Conservation (phyloP, 768 basidiomycete genomes). For the Mycena indigotica region DNA sequence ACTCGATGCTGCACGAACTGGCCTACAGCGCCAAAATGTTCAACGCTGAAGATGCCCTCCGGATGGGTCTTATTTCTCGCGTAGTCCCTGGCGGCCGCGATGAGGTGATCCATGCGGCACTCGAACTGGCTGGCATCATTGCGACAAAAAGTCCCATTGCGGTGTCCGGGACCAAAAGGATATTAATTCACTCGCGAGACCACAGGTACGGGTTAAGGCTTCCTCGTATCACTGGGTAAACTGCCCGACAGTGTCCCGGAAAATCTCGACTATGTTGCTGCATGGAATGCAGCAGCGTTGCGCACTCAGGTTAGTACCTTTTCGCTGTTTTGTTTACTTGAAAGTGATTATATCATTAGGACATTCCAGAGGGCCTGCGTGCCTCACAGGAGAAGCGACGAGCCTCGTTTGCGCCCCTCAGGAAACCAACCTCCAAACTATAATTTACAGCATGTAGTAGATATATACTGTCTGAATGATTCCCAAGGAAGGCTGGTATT, state of each 20-base stretch:
- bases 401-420: neutral
- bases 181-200: constrained; percentile 78
- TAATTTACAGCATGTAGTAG: neutral
- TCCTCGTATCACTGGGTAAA: no score
- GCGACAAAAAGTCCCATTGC: constrained; percentile 82
- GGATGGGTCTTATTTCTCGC: constrained; percentile 73
- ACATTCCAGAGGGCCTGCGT: neutral
- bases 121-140: constrained; percentile 66
- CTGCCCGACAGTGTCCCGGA: constrained; percentile 24
- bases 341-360: neutral
- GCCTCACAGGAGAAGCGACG: neutral
- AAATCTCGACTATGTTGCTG: constrained; percentile 15
- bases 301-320: constrained; percentile 5
- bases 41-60: constrained; percentile 62
- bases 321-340: neutral
- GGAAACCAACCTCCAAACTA: neutral
- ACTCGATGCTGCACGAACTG: constrained; percentile 71
- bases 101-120: constrained; percentile 66
- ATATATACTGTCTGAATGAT: neutral
- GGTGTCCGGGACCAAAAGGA: constrained; percentile 71
- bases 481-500: no score
- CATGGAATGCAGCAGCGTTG: constrained; percentile 16
- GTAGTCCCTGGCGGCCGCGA: constrained; percentile 66
- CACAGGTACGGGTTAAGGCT: constrained; percentile 63
- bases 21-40: constrained; percentile 78